Conservation (phyloP, 2,329 filamentous ascomycete species). For the Talaromyces sp. region DNA sequence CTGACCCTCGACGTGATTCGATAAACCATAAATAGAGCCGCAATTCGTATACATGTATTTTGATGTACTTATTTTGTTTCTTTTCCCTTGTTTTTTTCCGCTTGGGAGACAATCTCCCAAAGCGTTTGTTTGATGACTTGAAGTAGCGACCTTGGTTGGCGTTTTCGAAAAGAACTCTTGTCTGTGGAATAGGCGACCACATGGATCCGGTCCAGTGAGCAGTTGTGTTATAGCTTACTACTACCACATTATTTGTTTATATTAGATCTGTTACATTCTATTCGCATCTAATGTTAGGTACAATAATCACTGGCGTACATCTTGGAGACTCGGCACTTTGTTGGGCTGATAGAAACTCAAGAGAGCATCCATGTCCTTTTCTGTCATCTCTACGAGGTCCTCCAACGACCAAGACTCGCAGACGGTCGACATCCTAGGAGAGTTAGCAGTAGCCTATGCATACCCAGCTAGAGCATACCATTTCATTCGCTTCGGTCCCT, state of each 20-base stretch:
- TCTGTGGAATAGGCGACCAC: background rate
- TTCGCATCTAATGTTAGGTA: background rate
- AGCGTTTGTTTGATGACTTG: background rate
- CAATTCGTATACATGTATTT: constrained; percentile 9
- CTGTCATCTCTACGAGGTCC: constrained; percentile 75
- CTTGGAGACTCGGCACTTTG: constrained; percentile 32
- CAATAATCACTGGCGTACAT: constrained; percentile 22
- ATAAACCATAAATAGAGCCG: constrained; percentile 30
- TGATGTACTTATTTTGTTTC: constrained; percentile 9
- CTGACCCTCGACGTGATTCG: constrained; percentile 19
- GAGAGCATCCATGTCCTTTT: constrained; percentile 79
- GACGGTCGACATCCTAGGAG: constrained; percentile 76
- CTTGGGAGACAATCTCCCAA: background rate
- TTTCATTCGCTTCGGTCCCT: constrained; percentile 82
- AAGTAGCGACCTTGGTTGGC: background rate
- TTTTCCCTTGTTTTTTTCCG: constrained; percentile 12
- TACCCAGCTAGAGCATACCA: constrained; percentile 51
- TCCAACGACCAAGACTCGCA: constrained; percentile 83
- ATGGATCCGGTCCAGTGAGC: background rate
- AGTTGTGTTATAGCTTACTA: background rate
- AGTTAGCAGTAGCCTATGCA: constrained; percentile 22
- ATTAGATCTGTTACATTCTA: background rate
- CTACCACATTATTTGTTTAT: background rate
- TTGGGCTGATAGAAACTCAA: constrained; percentile 62
- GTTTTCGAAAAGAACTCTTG: background rate